Evolutionary conservation across 108 stramenopile species (phyloP).

Genomic region (Pseudonitzschia multistriata): DNA sequence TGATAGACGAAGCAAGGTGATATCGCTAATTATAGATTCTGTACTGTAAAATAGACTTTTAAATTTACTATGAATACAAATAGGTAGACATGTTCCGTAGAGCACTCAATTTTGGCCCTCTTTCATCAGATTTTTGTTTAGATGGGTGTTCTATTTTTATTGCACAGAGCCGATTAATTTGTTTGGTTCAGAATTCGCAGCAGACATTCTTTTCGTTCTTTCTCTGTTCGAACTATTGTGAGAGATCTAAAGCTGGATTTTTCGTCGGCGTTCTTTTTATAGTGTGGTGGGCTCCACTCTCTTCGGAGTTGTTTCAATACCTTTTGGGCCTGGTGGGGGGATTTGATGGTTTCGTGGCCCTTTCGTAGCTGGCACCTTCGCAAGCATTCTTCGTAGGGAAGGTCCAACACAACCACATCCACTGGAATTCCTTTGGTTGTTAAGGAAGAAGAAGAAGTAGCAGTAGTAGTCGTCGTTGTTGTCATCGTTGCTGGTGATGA

Average conservation of each 20-base stretch:
- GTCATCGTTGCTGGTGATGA: not conserved
- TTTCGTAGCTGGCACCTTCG: constrained; percentile 29
- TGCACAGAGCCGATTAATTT: not conserved
- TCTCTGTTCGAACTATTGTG: constrained; percentile 1
- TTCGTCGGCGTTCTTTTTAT: not conserved
- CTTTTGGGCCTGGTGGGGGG: constrained; percentile 22
- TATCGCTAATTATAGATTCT: not conserved
- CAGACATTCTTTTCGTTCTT: constrained; percentile 4
- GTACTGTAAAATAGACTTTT: not conserved
- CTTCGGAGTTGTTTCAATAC: constrained; percentile 12
- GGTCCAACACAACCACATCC: constrained; percentile 20
- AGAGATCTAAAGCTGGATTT: constrained; percentile 4
- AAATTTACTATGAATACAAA: too few species aligned
- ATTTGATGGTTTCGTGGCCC: constrained; percentile 31
- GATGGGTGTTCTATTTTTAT: too few species aligned
- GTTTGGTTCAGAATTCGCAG: constrained; percentile 1
- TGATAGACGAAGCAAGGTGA: constrained; percentile 6
- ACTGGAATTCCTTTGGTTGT: constrained; percentile 18
- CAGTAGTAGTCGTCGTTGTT: too few species aligned
- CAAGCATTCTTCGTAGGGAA: constrained; percentile 23
- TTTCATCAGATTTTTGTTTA: too few species aligned
- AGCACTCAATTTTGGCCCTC: too few species aligned
- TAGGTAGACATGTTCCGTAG: too few species aligned
- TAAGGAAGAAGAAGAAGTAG: too few species aligned
- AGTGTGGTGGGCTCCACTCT: constrained; percentile 1